Conservation (phyloP, 2,329 filamentous ascomycete genomes). For the Hymenoscyphus fructigenus region DNA sequence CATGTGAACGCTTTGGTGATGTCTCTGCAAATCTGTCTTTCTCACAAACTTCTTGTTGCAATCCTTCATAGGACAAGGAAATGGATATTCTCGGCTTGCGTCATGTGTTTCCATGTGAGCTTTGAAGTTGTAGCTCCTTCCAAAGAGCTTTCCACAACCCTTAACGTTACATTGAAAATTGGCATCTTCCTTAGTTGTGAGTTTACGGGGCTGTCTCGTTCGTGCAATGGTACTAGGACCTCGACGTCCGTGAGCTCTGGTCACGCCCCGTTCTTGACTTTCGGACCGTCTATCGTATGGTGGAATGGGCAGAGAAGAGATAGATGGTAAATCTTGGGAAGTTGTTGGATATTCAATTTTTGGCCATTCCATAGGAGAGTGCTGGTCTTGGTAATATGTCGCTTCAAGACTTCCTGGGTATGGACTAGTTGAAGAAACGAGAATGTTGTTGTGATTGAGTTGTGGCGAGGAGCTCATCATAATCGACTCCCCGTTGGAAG, state of each 20-base stretch:
- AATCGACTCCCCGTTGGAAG: constrained; percentile 26
- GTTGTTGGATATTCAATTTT: constrained; percentile 31
- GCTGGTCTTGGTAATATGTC: constrained; percentile 31
- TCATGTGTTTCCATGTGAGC: constrained; percentile 85
- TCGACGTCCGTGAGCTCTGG: constrained; percentile 25
- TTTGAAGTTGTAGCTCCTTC: constrained; percentile 81
- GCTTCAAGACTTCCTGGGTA: constrained; percentile 34
- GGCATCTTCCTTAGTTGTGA: constrained; percentile 66
- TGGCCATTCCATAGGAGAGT: constrained; percentile 28
- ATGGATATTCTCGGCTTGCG: constrained; percentile 67
- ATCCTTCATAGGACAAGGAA: constrained; percentile 61
- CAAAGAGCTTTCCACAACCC: constrained; percentile 76
- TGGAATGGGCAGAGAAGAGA: constrained; percentile 30
- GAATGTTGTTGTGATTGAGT: constrained; percentile 24
- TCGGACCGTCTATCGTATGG: constrained; percentile 32
- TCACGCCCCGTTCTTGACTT: constrained; percentile 24
- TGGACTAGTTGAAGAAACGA: constrained; percentile 26
- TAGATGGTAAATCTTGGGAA: constrained; percentile 30
- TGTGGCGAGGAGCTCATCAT: constrained; percentile 31
- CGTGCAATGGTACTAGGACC: constrained; percentile 29
- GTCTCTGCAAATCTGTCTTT: constrained; percentile 71
- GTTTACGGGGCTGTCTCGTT: constrained; percentile 45
- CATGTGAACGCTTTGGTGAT: constrained; percentile 68
- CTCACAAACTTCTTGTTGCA: constrained; percentile 79
- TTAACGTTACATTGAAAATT: constrained; percentile 68